These are phyloP conservation scores for Sideroxylon spinosum DNA, from an alignment of 179 eudicot genomes.

Conservation along the genomic window DNA sequence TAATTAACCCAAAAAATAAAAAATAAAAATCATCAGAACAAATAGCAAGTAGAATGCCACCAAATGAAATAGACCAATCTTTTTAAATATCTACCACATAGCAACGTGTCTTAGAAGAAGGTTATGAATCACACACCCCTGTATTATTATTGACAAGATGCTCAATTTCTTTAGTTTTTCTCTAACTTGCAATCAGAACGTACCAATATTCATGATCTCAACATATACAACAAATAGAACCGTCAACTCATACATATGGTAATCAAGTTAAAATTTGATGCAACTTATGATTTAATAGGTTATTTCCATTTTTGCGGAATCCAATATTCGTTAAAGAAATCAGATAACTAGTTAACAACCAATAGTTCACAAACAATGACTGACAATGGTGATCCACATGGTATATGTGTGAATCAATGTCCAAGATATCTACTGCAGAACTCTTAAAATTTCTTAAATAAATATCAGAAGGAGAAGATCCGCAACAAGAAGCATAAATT, in stretches of 20 bases:
- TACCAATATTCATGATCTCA: conserved; percentile 7
- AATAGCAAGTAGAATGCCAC: not conserved
- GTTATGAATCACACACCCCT: not conserved
- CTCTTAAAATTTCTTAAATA: too few species aligned
- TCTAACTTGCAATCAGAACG: conserved; percentile 1
- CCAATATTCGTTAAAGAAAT: not conserved
- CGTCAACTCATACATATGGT: not conserved
- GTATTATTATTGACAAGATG: not conserved
- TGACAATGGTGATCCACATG: not conserved
- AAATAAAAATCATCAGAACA: not conserved
- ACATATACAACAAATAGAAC: not conserved
- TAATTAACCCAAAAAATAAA: not conserved
- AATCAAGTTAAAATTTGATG: not conserved
- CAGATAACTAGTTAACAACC: not conserved
- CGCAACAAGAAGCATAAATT: too few species aligned
- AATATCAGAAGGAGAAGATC: too few species aligned
- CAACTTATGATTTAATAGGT: not conserved
- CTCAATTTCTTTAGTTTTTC: not conserved
- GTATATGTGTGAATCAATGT: too few species aligned
- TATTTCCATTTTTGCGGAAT: not conserved
- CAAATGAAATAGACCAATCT: not conserved
- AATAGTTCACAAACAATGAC: not conserved
- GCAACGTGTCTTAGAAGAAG: not conserved
- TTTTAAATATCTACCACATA: not conserved
- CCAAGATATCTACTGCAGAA: too few species aligned